A percentile compares a stretch with the other conserved stretches of the same genome.
Conservation (phyloP, 2,329 filamentous ascomycete genomes). For the Capronia epimyces region DNA sequence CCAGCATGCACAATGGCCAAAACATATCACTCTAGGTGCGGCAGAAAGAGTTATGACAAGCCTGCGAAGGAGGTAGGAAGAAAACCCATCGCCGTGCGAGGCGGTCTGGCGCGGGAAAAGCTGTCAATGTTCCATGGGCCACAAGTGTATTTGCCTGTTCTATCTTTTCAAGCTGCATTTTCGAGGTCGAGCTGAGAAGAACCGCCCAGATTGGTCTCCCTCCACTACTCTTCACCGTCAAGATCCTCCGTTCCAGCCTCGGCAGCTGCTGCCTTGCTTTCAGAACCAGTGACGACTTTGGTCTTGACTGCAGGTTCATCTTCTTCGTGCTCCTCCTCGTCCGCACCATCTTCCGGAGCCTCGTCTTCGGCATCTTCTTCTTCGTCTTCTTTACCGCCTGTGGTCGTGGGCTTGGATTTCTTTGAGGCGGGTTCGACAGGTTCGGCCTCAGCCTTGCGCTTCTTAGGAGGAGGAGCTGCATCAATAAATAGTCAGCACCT, state of each 20-base stretch:
- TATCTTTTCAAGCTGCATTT: conserved; percentile 14
- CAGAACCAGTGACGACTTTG: conserved; percentile 21
- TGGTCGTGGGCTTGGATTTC: conserved; percentile 22
- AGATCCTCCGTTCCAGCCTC: conserved; percentile 21
- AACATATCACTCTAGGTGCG: no score
- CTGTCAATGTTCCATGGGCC: neutral
- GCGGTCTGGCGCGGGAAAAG: no score
- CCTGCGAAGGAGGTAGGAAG: no score
- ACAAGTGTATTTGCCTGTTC: conserved; percentile 8
- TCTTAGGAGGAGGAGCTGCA: conserved; percentile 21
- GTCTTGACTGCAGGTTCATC: conserved; percentile 28
- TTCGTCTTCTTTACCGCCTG: conserved; percentile 21
- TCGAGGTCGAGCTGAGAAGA: conserved; percentile 1
- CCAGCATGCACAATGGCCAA: no score
- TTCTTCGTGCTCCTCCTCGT: conserved; percentile 25
- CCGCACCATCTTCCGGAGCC: conserved; percentile 18
- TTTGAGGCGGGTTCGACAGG: conserved; percentile 20
- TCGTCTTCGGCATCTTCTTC: conserved; percentile 16
- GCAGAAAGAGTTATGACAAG: no score
- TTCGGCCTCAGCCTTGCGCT: conserved; percentile 28
- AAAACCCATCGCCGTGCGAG: no score
- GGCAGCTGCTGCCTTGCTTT: conserved; percentile 19
- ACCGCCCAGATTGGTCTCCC: neutral
- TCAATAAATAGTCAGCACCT: conserved; percentile 3
- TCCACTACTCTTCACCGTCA: conserved; percentile 22